phyloP scores from a whole-genome alignment of 169 alveolate genomes.

The Plasmodium sp. region DNA sequence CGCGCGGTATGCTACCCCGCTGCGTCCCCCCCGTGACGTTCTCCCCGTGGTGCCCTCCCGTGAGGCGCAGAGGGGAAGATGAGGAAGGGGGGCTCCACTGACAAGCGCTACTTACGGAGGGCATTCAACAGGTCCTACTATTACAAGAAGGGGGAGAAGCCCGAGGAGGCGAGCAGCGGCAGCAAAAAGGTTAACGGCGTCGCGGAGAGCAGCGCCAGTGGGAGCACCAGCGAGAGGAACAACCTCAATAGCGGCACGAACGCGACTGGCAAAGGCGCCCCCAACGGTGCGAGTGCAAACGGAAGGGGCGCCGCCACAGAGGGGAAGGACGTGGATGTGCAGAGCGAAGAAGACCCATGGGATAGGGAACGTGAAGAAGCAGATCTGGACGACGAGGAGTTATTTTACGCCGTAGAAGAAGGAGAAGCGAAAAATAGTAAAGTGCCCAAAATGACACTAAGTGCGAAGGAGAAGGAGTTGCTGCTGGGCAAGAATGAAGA shows the following conservation, averaged over 20 bases:
- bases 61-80: neutral
- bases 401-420: neutral
- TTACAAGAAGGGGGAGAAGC: slow-evolving; percentile 33
- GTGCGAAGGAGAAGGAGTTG: slow-evolving; percentile 2
- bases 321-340: neutral
- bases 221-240: neutral
- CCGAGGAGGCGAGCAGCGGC: slow-evolving; percentile 3
- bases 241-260: neutral
- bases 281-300: neutral
- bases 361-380: slow-evolving; percentile 2
- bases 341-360: slow-evolving; percentile 12
- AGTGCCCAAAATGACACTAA: neutral
- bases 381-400: neutral
- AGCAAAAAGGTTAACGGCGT: neutral
- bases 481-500: neutral
- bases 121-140: slow-evolving; percentile 27
- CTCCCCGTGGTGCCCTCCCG: neutral
- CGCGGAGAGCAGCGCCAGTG: neutral
- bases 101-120: slow-evolving; percentile 26
- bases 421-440: slow-evolving; percentile 14
- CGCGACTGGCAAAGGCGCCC: neutral
- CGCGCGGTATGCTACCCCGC: neutral
- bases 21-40: too few species aligned
- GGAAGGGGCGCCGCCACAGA: neutral
- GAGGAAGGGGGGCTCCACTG: slow-evolving; percentile 44